phyloP scores from a whole-genome alignment of 345 rosid species.

The Gossypium anomalum region DNA sequence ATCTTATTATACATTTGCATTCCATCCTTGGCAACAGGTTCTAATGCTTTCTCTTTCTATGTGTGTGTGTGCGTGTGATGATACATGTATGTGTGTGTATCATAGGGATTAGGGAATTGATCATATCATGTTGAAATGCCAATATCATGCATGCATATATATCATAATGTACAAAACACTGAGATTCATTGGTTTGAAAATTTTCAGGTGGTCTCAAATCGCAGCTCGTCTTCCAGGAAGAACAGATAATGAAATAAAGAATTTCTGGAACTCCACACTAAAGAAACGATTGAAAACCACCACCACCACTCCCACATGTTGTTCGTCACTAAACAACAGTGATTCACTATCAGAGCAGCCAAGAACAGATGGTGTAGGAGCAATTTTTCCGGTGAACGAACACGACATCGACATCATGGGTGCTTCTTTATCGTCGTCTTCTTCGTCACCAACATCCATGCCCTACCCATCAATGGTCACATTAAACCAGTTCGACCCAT shows the following conservation, averaged over 20 bases:
- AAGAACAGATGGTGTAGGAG: conserved; percentile 20
- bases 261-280: conserved; percentile 86
- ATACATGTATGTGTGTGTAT: background rate
- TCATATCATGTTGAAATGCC: no score
- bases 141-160: no score
- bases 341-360: conserved; percentile 55
- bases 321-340: conserved; percentile 55
- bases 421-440: conserved; percentile 33
- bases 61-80: no score
- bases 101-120: no score
- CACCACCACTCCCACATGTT: conserved; percentile 23
- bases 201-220: conserved; percentile 82
- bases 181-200: background rate
- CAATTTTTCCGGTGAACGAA: conserved; percentile 37
- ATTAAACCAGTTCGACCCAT: conserved; percentile 42
- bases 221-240: conserved; percentile 92
- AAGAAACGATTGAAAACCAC: conserved; percentile 60
- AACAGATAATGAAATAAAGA: conserved; percentile 91
- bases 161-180: no score
- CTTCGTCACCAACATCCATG: conserved; percentile 37
- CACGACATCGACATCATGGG: conserved; percentile 23
- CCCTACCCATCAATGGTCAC: conserved; percentile 26
- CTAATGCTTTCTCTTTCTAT: no score
- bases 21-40: conserved; percentile 77
- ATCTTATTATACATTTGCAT: conserved; percentile 69